These are phyloP conservation scores for Martensiomyces pterosporus DNA, from an alignment of 192 early-diverging fungal genomes.

Conservation along the genomic window DNA sequence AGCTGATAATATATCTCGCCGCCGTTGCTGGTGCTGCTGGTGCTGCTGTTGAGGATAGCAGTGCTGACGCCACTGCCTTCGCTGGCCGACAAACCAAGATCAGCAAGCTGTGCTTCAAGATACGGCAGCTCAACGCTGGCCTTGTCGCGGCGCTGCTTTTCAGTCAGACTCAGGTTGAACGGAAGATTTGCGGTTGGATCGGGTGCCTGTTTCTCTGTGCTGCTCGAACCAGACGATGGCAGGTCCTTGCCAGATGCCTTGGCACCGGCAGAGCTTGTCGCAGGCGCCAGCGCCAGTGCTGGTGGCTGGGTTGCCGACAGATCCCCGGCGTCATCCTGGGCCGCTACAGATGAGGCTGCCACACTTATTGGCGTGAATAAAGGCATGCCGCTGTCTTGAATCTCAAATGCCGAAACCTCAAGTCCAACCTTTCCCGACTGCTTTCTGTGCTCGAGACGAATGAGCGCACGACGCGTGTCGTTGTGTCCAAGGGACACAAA, in stretches of 20 bases:
- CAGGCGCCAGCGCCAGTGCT: background rate
- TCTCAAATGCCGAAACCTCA: slow-evolving; percentile 37
- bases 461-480: slow-evolving; percentile 20
- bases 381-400: slow-evolving; percentile 14
- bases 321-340: slow-evolving; percentile 2
- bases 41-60: background rate
- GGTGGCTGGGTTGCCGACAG: background rate
- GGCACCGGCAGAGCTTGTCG: background rate
- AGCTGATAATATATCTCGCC: slow-evolving; percentile 75
- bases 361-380: slow-evolving; percentile 9
- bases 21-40: background rate
- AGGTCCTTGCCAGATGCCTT: background rate
- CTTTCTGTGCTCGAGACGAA: slow-evolving; percentile 37
- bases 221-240: background rate
- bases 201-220: slow-evolving; percentile 1
- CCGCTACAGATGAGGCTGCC: background rate
- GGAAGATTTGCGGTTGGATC: slow-evolving; percentile 77
- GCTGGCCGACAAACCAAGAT: too few species aligned
- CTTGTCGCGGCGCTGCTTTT: slow-evolving; percentile 72
- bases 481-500: slow-evolving; percentile 27
- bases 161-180: slow-evolving; percentile 81
- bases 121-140: slow-evolving; percentile 79
- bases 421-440: slow-evolving; percentile 40
- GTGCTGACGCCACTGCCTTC: too few species aligned
- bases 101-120: slow-evolving; percentile 49